Percentiles rank a stretch among this genome's conserved stretches.
Conservation (phyloP, 345 rosid genomes). For the Murraya paniculata region DNA sequence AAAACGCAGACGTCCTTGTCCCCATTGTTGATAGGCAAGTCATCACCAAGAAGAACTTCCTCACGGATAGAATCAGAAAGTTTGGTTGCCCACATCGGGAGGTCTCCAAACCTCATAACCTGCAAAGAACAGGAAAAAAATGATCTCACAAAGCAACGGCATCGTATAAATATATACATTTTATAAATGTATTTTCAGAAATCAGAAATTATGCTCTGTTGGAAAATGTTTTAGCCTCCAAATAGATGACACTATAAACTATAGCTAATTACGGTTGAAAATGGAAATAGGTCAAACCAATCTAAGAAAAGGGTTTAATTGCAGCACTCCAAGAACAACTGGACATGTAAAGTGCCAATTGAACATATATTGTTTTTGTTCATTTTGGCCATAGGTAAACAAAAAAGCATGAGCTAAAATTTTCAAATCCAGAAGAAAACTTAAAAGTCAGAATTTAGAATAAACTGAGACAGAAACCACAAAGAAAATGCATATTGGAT, state of each 20-base stretch:
- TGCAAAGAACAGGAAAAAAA: constrained; percentile 17
- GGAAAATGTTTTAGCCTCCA: background rate
- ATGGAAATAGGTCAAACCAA: background rate
- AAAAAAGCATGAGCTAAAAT: background rate
- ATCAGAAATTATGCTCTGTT: background rate
- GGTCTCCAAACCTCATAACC: constrained; percentile 96
- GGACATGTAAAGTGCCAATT: background rate
- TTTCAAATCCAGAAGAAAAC: background rate
- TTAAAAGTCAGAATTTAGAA: background rate
- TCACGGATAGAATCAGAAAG: constrained; percentile 53
- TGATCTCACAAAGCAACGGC: background rate
- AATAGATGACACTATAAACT: background rate
- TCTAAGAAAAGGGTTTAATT: background rate
- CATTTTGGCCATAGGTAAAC: background rate
- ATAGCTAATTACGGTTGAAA: background rate
- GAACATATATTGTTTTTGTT: background rate
- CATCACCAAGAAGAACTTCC: constrained; percentile 32
- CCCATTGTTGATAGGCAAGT: constrained; percentile 1
- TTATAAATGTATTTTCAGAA: background rate
- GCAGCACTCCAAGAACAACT: background rate
- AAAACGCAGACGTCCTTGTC: constrained; percentile 24
- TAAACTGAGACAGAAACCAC: background rate
- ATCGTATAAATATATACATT: background rate
- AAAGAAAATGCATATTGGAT: background rate
- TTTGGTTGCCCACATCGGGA: constrained; percentile 71